Base-by-base conservation (phyloP, 169 alveolate genomes). In the Eimeria tenella region DNA sequence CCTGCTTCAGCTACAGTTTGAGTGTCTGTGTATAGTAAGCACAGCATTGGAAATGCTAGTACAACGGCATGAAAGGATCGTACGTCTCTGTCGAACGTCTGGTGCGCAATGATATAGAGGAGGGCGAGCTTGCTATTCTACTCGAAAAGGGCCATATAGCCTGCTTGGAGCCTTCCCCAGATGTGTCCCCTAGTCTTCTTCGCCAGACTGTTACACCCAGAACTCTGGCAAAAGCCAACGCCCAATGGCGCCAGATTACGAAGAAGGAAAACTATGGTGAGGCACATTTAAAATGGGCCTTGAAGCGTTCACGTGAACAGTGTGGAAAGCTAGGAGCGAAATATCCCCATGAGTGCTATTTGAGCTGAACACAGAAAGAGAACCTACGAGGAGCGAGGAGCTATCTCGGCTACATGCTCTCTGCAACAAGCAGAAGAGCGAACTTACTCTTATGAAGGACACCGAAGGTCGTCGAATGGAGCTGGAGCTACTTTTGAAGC, bases 381-480 rank as follows among this genome's bases (percentile, higher is more conserved):
- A 84, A 62, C 79, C 58, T n/a, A 60, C 58, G 19, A 84, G 58
- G 91, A 58, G 91, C 10, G 91, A 75, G 10, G 91, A 84, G 19
- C 58, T 84, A 84, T 84, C 91, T 77, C 91, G 91, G 50, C 70
- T 84, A 42, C 91, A 56, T 15, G 75, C 25, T 11, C 91, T 84
- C 13, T 84, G 91, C 91, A 84, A 25, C 6, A 84, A 62, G 63
- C 91, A 84, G 52, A 84, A 62, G 81, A 21, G 81, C 31, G 91
- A 84, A 62, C 91, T 84, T 21, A 58, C 62, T 50, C 25, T 84
- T 4, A 17, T 84, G 63, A 84, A n/a, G 50, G 91, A 62, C 53
- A 60, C 91, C 49, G 91, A 84, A 31, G 79, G 91, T 62, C 91
- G 91, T 21, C 91, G 91, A 42, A 77, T 84, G 70, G 81, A 84